A percentile compares a stretch with the other conserved stretches of the same genome.
phyloP scores from a whole-genome alignment of 441 rosid species.

The Geranium incanum region DNA sequence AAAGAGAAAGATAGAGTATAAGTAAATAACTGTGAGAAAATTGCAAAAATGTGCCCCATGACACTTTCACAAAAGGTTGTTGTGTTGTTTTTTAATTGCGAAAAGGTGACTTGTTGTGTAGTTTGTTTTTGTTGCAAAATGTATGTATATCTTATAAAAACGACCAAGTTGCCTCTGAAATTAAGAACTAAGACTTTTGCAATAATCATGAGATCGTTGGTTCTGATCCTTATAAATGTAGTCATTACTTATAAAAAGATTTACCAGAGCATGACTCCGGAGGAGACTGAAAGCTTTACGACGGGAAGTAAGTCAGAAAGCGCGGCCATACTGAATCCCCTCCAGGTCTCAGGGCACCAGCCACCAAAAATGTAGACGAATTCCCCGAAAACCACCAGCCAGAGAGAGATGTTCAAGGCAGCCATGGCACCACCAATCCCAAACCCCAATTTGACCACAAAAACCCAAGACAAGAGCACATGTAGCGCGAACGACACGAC shows the following conservation, averaged over 20 bases:
- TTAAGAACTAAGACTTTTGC: too few species aligned
- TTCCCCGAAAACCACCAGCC: constrained; percentile 38
- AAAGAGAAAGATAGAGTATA: neutral
- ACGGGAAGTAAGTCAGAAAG: constrained; percentile 43
- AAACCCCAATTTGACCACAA: constrained; percentile 34
- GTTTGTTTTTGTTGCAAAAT: too few species aligned
- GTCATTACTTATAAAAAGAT: too few species aligned
- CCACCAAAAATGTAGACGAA: constrained; percentile 55
- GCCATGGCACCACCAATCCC: constrained; percentile 60
- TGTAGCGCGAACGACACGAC: constrained; percentile 33
- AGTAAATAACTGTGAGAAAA: too few species aligned
- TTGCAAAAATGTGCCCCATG: too few species aligned
- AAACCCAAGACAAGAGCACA: constrained; percentile 45
- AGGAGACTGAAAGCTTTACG: constrained; percentile 57
- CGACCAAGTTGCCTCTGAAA: too few species aligned
- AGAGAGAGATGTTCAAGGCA: constrained; percentile 37
- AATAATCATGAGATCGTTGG: too few species aligned
- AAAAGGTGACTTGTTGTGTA: too few species aligned
- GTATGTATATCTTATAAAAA: too few species aligned
- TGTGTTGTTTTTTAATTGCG: too few species aligned
- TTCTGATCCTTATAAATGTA: too few species aligned
- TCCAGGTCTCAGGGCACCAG: constrained; percentile 66
- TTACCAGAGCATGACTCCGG: constrained; percentile 69
- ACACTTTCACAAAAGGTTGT: too few species aligned
- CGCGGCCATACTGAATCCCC: constrained; percentile 48